Conservation (phyloP, 164 flowering plant genomes). For the Chloranthus sessilifolius region DNA sequence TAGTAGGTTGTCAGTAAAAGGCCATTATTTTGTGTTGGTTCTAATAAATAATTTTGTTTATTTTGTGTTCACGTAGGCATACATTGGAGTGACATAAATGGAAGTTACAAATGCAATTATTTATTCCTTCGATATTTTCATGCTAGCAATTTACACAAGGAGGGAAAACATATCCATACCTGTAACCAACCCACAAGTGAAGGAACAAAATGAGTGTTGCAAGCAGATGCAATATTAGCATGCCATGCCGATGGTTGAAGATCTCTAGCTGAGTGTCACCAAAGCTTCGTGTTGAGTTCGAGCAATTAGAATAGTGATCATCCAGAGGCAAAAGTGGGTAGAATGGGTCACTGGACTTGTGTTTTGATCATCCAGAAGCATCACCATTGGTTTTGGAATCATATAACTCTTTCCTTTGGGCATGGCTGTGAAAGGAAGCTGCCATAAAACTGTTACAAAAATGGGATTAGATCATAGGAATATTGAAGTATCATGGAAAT, state of each 20-base stretch:
- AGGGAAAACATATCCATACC: too few species aligned
- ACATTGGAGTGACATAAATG: too few species aligned
- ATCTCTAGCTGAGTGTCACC: conserved; percentile 74
- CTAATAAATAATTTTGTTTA: too few species aligned
- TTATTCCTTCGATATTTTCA: too few species aligned
- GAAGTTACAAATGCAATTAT: too few species aligned
- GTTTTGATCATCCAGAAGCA: conserved; percentile 17
- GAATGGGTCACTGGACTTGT: conserved; percentile 16
- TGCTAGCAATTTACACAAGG: too few species aligned
- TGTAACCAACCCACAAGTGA: conserved; percentile 86
- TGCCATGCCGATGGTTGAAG: conserved; percentile 78
- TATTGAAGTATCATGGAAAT: too few species aligned
- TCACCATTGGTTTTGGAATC: conserved; percentile 25
- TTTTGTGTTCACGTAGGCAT: too few species aligned
- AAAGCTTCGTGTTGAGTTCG: conserved; percentile 52
- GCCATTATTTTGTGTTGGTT: too few species aligned
- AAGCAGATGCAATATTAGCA: conserved; percentile 68
- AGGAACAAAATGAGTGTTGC: conserved; percentile 75
- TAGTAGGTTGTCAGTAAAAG: too few species aligned
- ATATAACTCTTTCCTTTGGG: conserved; percentile 36
- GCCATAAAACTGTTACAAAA: conserved; percentile 71
- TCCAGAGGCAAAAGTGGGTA: conserved; percentile 27
- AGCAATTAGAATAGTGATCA: conserved; percentile 42
- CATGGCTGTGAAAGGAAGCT: conserved; percentile 77
- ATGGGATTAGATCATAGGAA: too few species aligned